A percentile compares a stretch with the other conserved stretches of the same genome.
These are phyloP conservation scores for Plectosphaerella sp. DNA, from an alignment of 2,329 filamentous ascomycete genomes.

Conservation along the genomic window DNA sequence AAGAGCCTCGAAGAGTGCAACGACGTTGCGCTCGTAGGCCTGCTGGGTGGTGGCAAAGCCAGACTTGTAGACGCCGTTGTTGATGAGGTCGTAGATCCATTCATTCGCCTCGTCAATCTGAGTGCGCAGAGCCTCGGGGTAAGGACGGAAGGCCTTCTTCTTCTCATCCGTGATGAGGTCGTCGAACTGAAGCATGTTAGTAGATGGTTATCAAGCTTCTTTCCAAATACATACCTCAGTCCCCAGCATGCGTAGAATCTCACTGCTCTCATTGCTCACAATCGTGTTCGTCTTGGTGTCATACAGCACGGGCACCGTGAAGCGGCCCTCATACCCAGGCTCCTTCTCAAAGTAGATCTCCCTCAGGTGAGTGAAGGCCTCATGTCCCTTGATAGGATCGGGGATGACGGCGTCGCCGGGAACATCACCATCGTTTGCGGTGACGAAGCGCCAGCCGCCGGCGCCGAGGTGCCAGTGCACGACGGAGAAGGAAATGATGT, in stretches of 20 bases:
- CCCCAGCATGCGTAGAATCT: slow-evolving; percentile 90
- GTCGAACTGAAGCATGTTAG: slow-evolving; percentile 56
- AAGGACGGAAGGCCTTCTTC: slow-evolving; percentile 59
- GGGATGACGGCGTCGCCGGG: slow-evolving; percentile 61
- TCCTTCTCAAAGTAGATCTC: slow-evolving; percentile 77
- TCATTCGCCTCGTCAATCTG: slow-evolving; percentile 73
- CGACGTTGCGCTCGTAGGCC: slow-evolving; percentile 74
- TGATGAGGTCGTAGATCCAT: slow-evolving; percentile 75
- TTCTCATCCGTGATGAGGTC: slow-evolving; percentile 53
- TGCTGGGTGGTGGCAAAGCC: slow-evolving; percentile 82
- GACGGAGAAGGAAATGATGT: slow-evolving; percentile 72
- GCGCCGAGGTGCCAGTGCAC: slow-evolving; percentile 86
- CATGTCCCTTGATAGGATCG: slow-evolving; percentile 66
- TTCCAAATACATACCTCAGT: slow-evolving; percentile 35
- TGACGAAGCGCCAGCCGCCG: slow-evolving; percentile 77
- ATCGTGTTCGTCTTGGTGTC: slow-evolving; percentile 72
- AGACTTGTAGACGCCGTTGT: slow-evolving; percentile 69
- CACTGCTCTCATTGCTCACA: slow-evolving; percentile 87
- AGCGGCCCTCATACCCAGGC: slow-evolving; percentile 69
- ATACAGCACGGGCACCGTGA: slow-evolving; percentile 84
- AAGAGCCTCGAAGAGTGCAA: slow-evolving; percentile 68
- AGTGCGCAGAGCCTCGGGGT: slow-evolving; percentile 57
- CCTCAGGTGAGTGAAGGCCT: slow-evolving; percentile 63
- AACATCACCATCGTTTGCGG: slow-evolving; percentile 48
- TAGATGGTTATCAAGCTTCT: neutral